These are phyloP conservation scores for Erodium moschatum DNA, from an alignment of 441 rosid species.

Conservation along the genomic window DNA sequence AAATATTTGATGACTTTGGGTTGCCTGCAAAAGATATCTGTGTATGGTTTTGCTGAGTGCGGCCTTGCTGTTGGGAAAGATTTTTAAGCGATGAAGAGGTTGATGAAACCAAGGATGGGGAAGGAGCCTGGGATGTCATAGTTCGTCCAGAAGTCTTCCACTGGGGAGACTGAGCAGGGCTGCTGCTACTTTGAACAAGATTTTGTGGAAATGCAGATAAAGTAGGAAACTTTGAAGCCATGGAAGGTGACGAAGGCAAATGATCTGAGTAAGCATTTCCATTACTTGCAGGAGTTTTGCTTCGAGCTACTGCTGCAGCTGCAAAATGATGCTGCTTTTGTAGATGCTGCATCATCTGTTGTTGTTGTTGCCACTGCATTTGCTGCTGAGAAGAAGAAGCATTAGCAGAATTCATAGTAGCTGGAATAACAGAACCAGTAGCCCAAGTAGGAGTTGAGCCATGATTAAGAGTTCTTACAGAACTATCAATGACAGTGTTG, in stretches of 20 bases:
- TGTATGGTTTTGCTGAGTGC: constrained; percentile 52
- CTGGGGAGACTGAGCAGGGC: constrained; percentile 62
- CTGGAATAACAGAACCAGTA: constrained; percentile 38
- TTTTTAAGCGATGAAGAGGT: constrained; percentile 52
- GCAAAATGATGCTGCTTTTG: constrained; percentile 72
- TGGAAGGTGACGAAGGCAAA: constrained; percentile 34
- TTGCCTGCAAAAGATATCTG: constrained; percentile 78
- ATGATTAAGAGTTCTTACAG: constrained; percentile 51
- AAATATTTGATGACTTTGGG: constrained; percentile 41
- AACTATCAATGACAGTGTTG: constrained; percentile 65
- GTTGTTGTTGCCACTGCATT: constrained; percentile 37
- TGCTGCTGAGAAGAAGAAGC: constrained; percentile 47
- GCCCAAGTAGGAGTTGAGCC: constrained; percentile 46
- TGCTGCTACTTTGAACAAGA: constrained; percentile 54
- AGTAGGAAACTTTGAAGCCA: constrained; percentile 49
- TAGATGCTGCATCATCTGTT: constrained; percentile 38
- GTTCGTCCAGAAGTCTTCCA: constrained; percentile 75
- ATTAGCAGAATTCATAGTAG: constrained; percentile 27
- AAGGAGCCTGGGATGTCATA: constrained; percentile 43
- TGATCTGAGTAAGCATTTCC: constrained; percentile 68
- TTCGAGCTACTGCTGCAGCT: constrained; percentile 45
- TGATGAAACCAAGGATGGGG: constrained; percentile 46
- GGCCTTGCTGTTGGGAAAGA: constrained; percentile 58
- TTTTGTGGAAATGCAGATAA: constrained; percentile 56
- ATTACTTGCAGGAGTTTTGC: constrained; percentile 52